Evolutionary conservation across 2,329 filamentous ascomycete genomes (phyloP).

Genomic region (Davidsoniella virescens): DNA sequence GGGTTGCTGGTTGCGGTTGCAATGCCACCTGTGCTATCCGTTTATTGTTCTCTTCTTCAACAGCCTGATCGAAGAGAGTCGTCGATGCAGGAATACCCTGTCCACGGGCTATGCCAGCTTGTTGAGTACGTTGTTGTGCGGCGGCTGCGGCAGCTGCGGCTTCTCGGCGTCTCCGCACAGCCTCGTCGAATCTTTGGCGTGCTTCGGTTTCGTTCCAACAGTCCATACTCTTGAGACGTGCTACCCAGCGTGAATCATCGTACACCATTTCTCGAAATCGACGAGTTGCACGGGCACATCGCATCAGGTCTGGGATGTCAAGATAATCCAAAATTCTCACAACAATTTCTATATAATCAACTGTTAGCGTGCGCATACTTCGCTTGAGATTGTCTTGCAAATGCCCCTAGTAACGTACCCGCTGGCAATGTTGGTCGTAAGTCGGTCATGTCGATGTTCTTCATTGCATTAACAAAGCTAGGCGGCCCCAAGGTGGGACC

Average conservation of each 20-base stretch:
- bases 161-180: constrained; percentile 44
- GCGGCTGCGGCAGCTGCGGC: constrained; percentile 20
- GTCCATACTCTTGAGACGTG: constrained; percentile 68
- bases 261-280: constrained; percentile 97
- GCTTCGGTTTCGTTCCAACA: constrained; percentile 88
- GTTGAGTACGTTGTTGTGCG: constrained; percentile 11
- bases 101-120: constrained; percentile 11
- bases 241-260: constrained; percentile 90
- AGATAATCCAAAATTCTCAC: constrained; percentile 79
- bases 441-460: constrained; percentile 64
- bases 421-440: constrained; percentile 67
- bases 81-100: constrained; percentile 21
- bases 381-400: too few species aligned
- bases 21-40: constrained; percentile 16
- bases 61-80: constrained; percentile 58
- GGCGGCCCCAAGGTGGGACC: constrained; percentile 13
- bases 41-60: constrained; percentile 34
- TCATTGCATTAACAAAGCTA: constrained; percentile 59
- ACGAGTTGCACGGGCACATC: constrained; percentile 67
- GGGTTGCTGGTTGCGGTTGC: constrained; percentile 15
- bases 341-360: constrained; percentile 52
- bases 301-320: constrained; percentile 67
- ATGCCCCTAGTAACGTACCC: constrained; percentile 8
- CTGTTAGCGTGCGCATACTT: not conserved
- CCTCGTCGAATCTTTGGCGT: constrained; percentile 61